phyloP scores from a whole-genome alignment of 805 yeast genomes.

The Saturnispora galanensis region DNA sequence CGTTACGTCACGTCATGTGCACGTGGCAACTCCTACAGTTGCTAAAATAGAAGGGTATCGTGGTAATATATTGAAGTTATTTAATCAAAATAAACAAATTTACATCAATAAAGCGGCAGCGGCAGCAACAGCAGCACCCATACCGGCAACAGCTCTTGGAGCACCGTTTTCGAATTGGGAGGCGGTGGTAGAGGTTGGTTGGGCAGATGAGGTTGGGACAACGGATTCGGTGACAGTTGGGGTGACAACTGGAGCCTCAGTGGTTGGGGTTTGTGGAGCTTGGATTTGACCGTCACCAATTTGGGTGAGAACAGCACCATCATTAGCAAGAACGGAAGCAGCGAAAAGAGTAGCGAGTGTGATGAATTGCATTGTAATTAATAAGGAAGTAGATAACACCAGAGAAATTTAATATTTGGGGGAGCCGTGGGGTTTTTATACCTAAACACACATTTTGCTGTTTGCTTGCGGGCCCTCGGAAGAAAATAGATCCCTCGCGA shows the following conservation, averaged over 20 bases:
- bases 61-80: background rate
- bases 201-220: slow-evolving; percentile 40
- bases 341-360: slow-evolving; percentile 16
- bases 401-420: background rate
- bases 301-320: slow-evolving; percentile 37
- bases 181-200: slow-evolving; percentile 10
- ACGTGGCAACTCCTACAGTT: too few relatives aligned
- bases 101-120: slow-evolving; percentile 24
- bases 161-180: slow-evolving; percentile 18
- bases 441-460: too few relatives aligned
- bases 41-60: background rate
- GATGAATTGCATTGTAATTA: slow-evolving; percentile 16
- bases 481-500: background rate
- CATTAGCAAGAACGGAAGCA: slow-evolving; percentile 24
- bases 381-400: slow-evolving; percentile 4
- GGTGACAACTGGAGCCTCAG: slow-evolving; percentile 4
- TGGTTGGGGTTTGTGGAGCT: slow-evolving; percentile 19
- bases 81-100: slow-evolving; percentile 1
- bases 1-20: too few relatives aligned
- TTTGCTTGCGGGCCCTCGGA: too few relatives aligned
- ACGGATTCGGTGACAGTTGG: slow-evolving; percentile 9
- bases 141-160: slow-evolving; percentile 17
- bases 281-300: slow-evolving; percentile 56
- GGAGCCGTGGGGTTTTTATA: background rate
- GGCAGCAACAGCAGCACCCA: slow-evolving; percentile 23